These are phyloP conservation scores for Eruca vesicaria DNA, from an alignment of 441 rosid species.

Conservation along the genomic window DNA sequence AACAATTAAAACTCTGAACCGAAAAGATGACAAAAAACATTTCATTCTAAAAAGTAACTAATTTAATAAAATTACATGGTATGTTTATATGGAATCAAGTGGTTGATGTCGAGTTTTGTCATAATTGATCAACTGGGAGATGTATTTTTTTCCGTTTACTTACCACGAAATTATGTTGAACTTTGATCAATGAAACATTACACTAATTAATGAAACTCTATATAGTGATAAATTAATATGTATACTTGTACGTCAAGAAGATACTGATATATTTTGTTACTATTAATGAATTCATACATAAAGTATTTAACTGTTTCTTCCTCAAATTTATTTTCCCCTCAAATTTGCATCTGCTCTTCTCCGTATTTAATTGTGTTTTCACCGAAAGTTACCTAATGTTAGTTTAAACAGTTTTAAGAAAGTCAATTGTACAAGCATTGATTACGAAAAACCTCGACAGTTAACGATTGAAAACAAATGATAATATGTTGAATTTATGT, in stretches of 20 bases:
- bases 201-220: not conserved
- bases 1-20: not conserved
- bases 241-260: too few species aligned
- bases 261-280: too few species aligned
- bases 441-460: not conserved
- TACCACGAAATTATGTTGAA: not conserved
- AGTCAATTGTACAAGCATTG: not conserved
- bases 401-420: not conserved
- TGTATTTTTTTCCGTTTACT: not conserved
- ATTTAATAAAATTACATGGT: too few species aligned
- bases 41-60: not conserved
- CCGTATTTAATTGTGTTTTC: not conserved
- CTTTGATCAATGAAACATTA: not conserved
- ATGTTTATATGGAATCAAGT: not conserved
- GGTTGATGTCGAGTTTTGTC: not conserved
- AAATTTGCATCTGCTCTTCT: too few species aligned
- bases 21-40: not conserved
- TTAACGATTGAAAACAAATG: not conserved
- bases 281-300: too few species aligned
- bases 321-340: too few species aligned
- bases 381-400: not conserved
- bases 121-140: not conserved
- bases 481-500: not conserved
- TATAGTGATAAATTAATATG: too few species aligned
- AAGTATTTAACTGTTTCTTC: too few species aligned